These are phyloP conservation scores for Cyphellophora europaea DNA, from an alignment of 2,329 filamentous ascomycete species.

Conservation along the genomic window DNA sequence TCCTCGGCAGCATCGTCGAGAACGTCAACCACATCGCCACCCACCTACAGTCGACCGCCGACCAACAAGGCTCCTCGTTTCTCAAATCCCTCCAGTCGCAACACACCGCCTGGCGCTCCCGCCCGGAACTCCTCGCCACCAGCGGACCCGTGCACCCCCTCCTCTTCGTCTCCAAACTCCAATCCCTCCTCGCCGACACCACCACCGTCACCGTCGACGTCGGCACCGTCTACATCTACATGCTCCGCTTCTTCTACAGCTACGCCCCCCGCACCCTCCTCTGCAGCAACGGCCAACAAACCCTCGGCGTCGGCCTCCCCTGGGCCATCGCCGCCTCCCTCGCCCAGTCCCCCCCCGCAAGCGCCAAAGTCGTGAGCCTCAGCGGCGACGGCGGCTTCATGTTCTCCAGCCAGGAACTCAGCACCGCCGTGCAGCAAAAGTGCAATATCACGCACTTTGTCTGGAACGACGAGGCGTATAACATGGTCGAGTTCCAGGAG, in stretches of 20 bases:
- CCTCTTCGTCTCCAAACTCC: conserved; percentile 36
- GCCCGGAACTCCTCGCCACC: conserved; percentile 15
- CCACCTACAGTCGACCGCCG: conserved; percentile 23
- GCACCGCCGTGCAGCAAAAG: conserved; percentile 36
- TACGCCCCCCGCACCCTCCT: conserved; percentile 32
- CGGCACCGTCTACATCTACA: conserved; percentile 41
- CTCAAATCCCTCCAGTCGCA: conserved; percentile 26
- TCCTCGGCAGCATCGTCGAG: conserved; percentile 33
- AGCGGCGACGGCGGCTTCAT: conserved; percentile 42
- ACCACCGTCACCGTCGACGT: conserved; percentile 38
- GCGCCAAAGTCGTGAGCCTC: conserved; percentile 35
- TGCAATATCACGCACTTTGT: conserved; percentile 43
- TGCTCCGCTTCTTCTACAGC: conserved; percentile 27
- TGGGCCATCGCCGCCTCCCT: conserved; percentile 41
- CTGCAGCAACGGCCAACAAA: conserved; percentile 41
- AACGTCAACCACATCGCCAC: conserved; percentile 30
- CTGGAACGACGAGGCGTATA: conserved; percentile 42
- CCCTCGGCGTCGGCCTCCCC: conserved; percentile 38
- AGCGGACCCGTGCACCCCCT: conserved; percentile 34
- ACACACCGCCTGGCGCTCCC: conserved; percentile 26
- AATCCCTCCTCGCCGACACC: conserved; percentile 29
- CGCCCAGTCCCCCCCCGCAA: conserved; percentile 32
- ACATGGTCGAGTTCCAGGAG: conserved; percentile 45
- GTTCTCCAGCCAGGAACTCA: conserved; percentile 38
- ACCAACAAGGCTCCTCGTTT: conserved; percentile 24